A percentile compares a stretch with the other conserved stretches of the same genome.
These are phyloP conservation scores for Samsoniella hepiali DNA, from an alignment of 2,329 filamentous ascomycete genomes.

Conservation along the genomic window DNA sequence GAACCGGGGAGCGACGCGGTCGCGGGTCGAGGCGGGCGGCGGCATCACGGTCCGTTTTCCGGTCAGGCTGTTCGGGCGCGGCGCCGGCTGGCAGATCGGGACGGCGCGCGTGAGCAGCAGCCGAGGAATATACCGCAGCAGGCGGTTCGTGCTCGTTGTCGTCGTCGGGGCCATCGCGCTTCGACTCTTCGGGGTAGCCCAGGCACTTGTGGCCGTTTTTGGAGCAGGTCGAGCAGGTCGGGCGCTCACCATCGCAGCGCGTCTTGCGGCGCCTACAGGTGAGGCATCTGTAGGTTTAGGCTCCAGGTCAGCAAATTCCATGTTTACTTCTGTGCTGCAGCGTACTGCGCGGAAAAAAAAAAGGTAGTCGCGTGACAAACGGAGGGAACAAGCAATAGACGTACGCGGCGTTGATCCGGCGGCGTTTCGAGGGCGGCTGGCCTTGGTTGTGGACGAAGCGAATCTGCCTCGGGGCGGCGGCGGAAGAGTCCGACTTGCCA, in stretches of 20 bases:
- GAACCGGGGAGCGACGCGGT: not conserved
- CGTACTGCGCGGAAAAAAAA: too few species aligned
- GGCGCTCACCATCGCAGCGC: constrained; percentile 70
- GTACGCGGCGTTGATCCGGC: constrained; percentile 76
- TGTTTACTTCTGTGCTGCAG: not conserved
- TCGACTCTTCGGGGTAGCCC: constrained; percentile 56
- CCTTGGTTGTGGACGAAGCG: constrained; percentile 82
- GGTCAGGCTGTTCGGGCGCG: not conserved
- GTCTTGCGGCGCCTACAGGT: constrained; percentile 76
- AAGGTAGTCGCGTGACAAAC: too few species aligned
- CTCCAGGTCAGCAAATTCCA: not conserved
- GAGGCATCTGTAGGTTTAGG: constrained; percentile 50
- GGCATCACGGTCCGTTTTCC: constrained; percentile 4
- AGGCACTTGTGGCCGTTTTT: constrained; percentile 68
- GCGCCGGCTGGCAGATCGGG: not conserved
- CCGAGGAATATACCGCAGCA: not conserved
- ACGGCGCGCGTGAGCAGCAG: not conserved
- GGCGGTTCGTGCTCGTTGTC: constrained; percentile 30
- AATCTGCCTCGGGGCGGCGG: constrained; percentile 52
- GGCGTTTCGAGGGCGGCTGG: constrained; percentile 73
- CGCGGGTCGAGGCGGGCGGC: not conserved
- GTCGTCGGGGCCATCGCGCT: constrained; percentile 31
- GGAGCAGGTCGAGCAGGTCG: constrained; percentile 67
- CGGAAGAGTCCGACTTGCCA: constrained; percentile 31
- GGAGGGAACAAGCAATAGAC: constrained; percentile 32